Conservation (phyloP, 495 filamentous ascomycete genomes). For the Neohortaea acidophila region DNA sequence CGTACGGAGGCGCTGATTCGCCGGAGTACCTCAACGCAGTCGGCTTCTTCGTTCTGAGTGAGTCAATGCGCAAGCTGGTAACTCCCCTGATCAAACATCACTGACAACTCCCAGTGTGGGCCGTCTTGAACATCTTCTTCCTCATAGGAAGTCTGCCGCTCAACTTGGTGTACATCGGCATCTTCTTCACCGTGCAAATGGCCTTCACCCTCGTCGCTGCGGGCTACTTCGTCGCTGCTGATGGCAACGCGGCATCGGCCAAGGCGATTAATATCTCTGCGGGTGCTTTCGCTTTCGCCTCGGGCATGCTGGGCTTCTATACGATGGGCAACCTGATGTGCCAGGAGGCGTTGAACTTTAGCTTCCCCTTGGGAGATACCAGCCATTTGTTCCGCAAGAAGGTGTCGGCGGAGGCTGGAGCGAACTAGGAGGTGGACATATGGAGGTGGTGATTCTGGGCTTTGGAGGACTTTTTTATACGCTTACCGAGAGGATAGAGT, state of each 20-base stretch:
- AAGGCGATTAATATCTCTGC: slow-evolving; percentile 31
- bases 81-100: not conserved
- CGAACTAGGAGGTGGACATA: not conserved
- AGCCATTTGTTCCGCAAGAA: slow-evolving; percentile 28
- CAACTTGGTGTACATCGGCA: slow-evolving; percentile 34
- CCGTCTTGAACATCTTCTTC: slow-evolving; percentile 34
- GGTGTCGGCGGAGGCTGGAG: not conserved
- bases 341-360: slow-evolving; percentile 28
- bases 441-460: not conserved
- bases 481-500: too few species aligned
- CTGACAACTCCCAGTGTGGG: slow-evolving; percentile 24
- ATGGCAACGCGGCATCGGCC: slow-evolving; percentile 26
- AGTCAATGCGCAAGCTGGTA: not conserved
- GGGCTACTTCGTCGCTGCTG: slow-evolving; percentile 33
- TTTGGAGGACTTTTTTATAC: not conserved
- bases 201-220: slow-evolving; percentile 33
- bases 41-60: slow-evolving; percentile 30
- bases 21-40: slow-evolving; percentile 33
- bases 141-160: slow-evolving; percentile 31
- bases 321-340: slow-evolving; percentile 34
- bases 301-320: slow-evolving; percentile 36
- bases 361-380: slow-evolving; percentile 35
- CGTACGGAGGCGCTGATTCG: slow-evolving; percentile 27
- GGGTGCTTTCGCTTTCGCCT: slow-evolving; percentile 33
- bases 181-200: slow-evolving; percentile 35